Evolutionary conservation across 2,329 filamentous ascomycete genomes (phyloP).

Genomic region (Chaetomiaceae sp.): DNA sequence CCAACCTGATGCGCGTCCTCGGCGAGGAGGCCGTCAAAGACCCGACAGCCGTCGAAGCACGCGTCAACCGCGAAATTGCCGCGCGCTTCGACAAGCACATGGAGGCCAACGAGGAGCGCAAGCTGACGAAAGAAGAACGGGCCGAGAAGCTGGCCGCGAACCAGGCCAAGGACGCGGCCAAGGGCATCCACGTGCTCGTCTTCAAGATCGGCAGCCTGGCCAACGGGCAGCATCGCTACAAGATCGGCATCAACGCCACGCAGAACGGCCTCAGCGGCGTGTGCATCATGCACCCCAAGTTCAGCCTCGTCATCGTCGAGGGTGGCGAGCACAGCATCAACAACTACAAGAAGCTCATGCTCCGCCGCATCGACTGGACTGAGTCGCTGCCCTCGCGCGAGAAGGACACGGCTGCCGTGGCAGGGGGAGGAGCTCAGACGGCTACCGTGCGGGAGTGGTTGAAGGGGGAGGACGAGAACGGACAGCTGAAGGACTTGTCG

Average conservation of each 20-base stretch:
- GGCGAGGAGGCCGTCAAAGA: conserved; percentile 91
- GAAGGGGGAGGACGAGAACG: conserved; percentile 70
- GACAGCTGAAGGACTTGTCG: conserved; percentile 74
- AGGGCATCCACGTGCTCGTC: conserved; percentile 79
- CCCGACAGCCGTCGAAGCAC: conserved; percentile 91
- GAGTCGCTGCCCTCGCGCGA: conserved; percentile 72
- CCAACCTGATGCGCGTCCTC: conserved; percentile 94
- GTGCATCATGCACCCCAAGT: conserved; percentile 85
- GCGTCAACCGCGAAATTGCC: conserved; percentile 88
- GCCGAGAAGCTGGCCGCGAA: conserved; percentile 78
- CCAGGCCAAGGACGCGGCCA: conserved; percentile 81
- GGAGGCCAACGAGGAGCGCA: conserved; percentile 73
- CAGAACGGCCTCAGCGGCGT: conserved; percentile 81
- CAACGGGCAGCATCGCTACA: conserved; percentile 90
- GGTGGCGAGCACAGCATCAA: conserved; percentile 79
- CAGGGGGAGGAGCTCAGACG: conserved; percentile 36
- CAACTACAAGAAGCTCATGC: conserved; percentile 88
- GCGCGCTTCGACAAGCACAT: conserved; percentile 79
- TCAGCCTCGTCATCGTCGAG: conserved; percentile 88
- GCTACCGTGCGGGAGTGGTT: conserved; percentile 67
- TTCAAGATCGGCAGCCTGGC: conserved; percentile 87
- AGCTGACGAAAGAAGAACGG: conserved; percentile 81
- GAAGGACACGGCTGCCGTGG: conserved; percentile 42
- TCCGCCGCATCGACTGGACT: conserved; percentile 90
- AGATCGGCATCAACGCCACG: conserved; percentile 88